Evolutionary conservation across 2,329 filamentous ascomycete genomes (phyloP).

Genomic region (Stagonosporopsis chrysanthemi): DNA sequence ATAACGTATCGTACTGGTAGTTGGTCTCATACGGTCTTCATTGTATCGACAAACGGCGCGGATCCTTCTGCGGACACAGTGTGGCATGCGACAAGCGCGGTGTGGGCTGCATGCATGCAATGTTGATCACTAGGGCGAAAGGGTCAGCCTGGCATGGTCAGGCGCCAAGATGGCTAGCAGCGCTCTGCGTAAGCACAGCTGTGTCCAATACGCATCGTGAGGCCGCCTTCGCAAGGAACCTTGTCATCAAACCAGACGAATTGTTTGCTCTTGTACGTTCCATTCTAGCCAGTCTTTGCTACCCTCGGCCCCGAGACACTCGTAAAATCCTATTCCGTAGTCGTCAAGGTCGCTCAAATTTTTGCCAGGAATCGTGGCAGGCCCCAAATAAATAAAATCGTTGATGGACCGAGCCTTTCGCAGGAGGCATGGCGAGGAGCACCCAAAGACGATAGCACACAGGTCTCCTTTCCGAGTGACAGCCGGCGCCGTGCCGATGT

Average conservation of each 20-base stretch:
- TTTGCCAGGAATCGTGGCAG: slow-evolving; percentile 1
- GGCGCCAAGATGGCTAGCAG: neutral
- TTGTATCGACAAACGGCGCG: neutral
- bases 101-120: neutral
- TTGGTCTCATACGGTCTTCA: neutral
- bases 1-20: neutral
- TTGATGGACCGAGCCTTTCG: neutral
- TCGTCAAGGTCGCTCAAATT: neutral
- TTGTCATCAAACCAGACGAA: slow-evolving; percentile 1
- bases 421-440: slow-evolving; percentile 15
- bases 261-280: slow-evolving; percentile 17
- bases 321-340: slow-evolving; percentile 6
- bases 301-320: slow-evolving; percentile 8
- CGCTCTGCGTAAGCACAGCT: neutral
- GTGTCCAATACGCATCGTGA: neutral
- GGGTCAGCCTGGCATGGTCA: neutral
- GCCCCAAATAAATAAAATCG: neutral
- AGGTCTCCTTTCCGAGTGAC: slow-evolving; percentile 5
- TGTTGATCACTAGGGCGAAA: neutral
- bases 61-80: no score
- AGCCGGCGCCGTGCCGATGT: slow-evolving; percentile 11
- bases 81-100: no score
- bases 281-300: slow-evolving; percentile 26
- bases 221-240: neutral
- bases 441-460: slow-evolving; percentile 18